phyloP scores from a whole-genome alignment of 495 filamentous ascomycete genomes.

The Aspergillus avenaceus region DNA sequence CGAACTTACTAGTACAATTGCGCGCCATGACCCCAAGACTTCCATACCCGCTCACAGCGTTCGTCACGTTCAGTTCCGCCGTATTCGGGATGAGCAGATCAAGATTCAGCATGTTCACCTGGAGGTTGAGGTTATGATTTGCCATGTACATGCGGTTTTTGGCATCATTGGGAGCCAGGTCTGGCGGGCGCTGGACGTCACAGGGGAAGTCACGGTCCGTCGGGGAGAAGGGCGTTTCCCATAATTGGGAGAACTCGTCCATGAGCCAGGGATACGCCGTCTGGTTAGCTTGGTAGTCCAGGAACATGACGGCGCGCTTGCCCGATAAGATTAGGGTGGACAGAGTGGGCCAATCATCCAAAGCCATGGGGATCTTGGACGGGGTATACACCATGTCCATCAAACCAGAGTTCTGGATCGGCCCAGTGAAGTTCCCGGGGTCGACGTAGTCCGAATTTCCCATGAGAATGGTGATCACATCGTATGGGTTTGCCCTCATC shows the following conservation, averaged over 20 bases:
- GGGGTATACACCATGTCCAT: conserved; percentile 68
- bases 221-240: conserved; percentile 65
- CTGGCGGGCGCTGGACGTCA: conserved; percentile 55
- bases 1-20: conserved; percentile 58
- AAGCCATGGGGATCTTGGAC: conserved; percentile 59
- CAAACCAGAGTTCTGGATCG: conserved; percentile 66
- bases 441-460: conserved; percentile 72
- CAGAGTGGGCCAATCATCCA: conserved; percentile 82
- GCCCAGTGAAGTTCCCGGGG: conserved; percentile 54
- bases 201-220: conserved; percentile 57
- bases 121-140: conserved; percentile 86
- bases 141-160: conserved; percentile 73
- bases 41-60: conserved; percentile 57
- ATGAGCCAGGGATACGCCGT: conserved; percentile 63
- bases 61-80: conserved; percentile 61
- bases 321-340: conserved; percentile 67
- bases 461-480: conserved; percentile 86
- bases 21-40: conserved; percentile 67
- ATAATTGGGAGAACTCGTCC: conserved; percentile 63
- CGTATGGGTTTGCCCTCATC: conserved; percentile 75
- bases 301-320: conserved; percentile 61
- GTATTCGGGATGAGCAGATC: conserved; percentile 48
- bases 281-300: conserved; percentile 85
- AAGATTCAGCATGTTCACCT: conserved; percentile 67
- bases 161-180: conserved; percentile 46